Conservation (phyloP, 257 asterid species). For the Jaltomata sinuosa region DNA sequence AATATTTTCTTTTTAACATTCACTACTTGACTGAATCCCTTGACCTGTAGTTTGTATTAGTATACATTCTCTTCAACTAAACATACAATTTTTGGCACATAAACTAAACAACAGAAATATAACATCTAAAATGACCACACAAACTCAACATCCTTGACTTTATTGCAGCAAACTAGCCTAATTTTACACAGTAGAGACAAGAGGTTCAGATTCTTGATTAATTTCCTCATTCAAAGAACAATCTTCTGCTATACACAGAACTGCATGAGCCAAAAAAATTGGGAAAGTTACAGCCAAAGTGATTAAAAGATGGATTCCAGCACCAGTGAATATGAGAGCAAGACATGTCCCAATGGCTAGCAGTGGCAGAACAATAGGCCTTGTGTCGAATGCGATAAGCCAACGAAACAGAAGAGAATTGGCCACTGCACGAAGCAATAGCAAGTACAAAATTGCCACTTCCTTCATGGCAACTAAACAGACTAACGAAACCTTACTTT, state of each 20-base stretch:
- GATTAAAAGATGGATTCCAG: constrained; percentile 43
- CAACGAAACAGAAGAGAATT: constrained; percentile 24
- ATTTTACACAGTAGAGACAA: not conserved
- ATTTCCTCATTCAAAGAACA: constrained; percentile 8
- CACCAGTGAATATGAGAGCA: constrained; percentile 30
- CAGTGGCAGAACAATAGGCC: constrained; percentile 21
- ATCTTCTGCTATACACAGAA: constrained; percentile 26
- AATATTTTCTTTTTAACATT: not conserved
- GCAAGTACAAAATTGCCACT: constrained; percentile 31
- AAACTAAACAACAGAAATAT: not conserved
- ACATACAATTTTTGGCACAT: not conserved
- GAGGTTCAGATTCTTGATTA: not conserved
- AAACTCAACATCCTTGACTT: not conserved
- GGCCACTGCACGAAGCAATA: constrained; percentile 38
- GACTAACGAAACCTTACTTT: constrained; percentile 49
- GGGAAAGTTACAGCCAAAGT: constrained; percentile 44
- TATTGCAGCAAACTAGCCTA: not conserved
- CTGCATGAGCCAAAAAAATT: constrained; percentile 34
- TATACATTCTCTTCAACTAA: not conserved
- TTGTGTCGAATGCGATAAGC: constrained; percentile 19
- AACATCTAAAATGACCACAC: not conserved
- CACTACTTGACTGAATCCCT: not conserved
- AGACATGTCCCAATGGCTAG: constrained; percentile 16
- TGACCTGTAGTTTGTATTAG: not conserved
- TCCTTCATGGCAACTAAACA: constrained; percentile 42